Base-by-base conservation (phyloP, 306 rosid genomes). In the Malus sylvestris region DNA sequence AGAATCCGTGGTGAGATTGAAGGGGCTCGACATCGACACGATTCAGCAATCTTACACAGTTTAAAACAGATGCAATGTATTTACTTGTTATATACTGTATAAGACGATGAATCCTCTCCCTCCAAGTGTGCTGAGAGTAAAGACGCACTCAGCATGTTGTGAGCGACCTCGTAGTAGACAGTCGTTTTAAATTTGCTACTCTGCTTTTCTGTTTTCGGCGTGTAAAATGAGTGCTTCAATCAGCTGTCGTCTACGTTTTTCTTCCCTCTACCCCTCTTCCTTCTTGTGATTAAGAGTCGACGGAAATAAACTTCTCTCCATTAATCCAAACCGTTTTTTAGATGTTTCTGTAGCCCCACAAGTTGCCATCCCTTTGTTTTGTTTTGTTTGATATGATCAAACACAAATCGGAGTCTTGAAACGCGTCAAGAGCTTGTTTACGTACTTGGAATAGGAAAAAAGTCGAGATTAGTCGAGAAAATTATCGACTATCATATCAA, bases 21-120 rank as follows among this genome's bases (percentile, higher is more conserved):
- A 92, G 90, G 96, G 96, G 18, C 96, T 95, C 0, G 98, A 95
- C 83, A 92, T 95, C 19, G 97, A 92, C 84, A 95, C 98, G 53
- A 95, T 95, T 82, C 98, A 95, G 88, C 98, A 95, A 88, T 88
- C 98, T 19, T 95, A 95, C 84, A 95, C 98, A 8, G 97, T 95
- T 64, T 95, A 84, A 91, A 79, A 25, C 68, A 77, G 71, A 79
- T 71, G 59, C 52, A 23, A 68, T 81, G 59, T 76, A 80, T 80
- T 68, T 67, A 87, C 75, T 68, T 74, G 68, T 19, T 45, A 78
- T 81, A 72, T 81, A 73, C 76, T 68, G 81, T 89, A 82, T 82
- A 88, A 88, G 83, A 74, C 78, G 79, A 70, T 44, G 77, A 86
- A 86, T 81, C 71, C 77, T 76, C 69, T 61, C 76, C 72, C 73